Evolutionary conservation across 2,329 filamentous ascomycete genomes (phyloP).

Genomic region (Fusarium transvaalense): DNA sequence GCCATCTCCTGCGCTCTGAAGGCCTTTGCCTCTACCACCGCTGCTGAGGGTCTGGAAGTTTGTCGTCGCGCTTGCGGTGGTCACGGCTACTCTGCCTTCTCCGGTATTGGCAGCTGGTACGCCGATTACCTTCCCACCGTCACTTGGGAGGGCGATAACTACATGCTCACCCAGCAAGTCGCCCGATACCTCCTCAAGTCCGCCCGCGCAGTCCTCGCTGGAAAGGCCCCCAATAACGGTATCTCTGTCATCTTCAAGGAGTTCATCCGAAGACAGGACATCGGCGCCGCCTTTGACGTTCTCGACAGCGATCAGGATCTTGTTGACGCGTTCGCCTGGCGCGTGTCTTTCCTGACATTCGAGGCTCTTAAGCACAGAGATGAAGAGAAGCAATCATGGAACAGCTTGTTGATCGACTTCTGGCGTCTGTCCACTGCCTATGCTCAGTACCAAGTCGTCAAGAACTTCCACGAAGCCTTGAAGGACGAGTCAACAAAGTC

Average conservation of each 20-base stretch:
- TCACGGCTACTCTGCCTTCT: conserved; percentile 81
- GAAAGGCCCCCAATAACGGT: conserved; percentile 60
- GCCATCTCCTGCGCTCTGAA: conserved; percentile 83
- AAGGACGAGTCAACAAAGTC: conserved; percentile 61
- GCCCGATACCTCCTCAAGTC: conserved; percentile 82
- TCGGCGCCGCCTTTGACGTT: conserved; percentile 80
- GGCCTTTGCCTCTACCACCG: conserved; percentile 77
- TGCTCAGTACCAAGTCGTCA: conserved; percentile 82
- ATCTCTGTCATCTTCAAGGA: conserved; percentile 69
- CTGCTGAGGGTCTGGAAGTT: conserved; percentile 79
- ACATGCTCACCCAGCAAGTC: conserved; percentile 85
- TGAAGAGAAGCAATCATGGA: conserved; percentile 81
- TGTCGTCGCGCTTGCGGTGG: conserved; percentile 82
- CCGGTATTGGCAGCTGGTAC: conserved; percentile 81
- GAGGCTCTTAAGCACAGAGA: conserved; percentile 81
- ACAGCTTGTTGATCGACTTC: conserved; percentile 81
- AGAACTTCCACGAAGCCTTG: conserved; percentile 71
- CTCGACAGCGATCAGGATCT: conserved; percentile 77
- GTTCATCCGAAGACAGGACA: conserved; percentile 74
- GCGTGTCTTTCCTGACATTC: conserved; percentile 79
- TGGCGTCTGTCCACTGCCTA: conserved; percentile 81
- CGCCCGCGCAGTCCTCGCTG: conserved; percentile 75
- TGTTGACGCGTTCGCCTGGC: conserved; percentile 81
- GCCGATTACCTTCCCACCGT: conserved; percentile 78
- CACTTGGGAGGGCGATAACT: conserved; percentile 85